These are phyloP conservation scores for Tylopilus sp. DNA, from an alignment of 768 basidiomycete species.

Conservation along the genomic window DNA sequence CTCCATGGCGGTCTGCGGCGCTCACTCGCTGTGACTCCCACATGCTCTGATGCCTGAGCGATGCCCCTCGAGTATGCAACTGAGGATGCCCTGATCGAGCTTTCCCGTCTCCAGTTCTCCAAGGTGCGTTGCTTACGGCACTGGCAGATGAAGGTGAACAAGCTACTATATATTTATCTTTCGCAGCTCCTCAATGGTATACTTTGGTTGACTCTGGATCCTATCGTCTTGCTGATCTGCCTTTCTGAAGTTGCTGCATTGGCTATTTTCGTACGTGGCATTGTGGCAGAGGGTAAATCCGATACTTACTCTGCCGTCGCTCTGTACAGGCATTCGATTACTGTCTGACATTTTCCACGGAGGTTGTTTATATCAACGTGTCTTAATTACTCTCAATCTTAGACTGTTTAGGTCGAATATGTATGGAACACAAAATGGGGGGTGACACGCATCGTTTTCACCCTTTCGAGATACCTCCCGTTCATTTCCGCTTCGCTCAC, in stretches of 20 bases:
- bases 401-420: conserved; percentile 14
- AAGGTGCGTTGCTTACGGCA: conserved; percentile 11
- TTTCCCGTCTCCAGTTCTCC: conserved; percentile 18
- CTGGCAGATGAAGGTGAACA: neutral
- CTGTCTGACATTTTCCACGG: conserved; percentile 19
- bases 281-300: neutral
- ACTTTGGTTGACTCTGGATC: neutral
- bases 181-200: conserved; percentile 20
- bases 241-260: conserved; percentile 17
- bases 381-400: neutral
- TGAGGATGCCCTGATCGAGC: conserved; percentile 5
- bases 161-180: neutral
- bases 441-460: conserved; percentile 22
- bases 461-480: conserved; percentile 27
- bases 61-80: conserved; percentile 7
- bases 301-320: neutral
- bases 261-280: conserved; percentile 13
- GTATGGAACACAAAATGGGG: conserved; percentile 26
- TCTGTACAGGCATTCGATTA: conserved; percentile 19
- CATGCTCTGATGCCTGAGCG: neutral
- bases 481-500: conserved; percentile 17
- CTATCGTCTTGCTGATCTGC: neutral
- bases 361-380: conserved; percentile 9
- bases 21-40: no score
- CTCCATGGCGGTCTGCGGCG: no score